These are phyloP conservation scores for Aspergillus ochraceus DNA, from an alignment of 2,329 filamentous ascomycete genomes.

Conservation along the genomic window DNA sequence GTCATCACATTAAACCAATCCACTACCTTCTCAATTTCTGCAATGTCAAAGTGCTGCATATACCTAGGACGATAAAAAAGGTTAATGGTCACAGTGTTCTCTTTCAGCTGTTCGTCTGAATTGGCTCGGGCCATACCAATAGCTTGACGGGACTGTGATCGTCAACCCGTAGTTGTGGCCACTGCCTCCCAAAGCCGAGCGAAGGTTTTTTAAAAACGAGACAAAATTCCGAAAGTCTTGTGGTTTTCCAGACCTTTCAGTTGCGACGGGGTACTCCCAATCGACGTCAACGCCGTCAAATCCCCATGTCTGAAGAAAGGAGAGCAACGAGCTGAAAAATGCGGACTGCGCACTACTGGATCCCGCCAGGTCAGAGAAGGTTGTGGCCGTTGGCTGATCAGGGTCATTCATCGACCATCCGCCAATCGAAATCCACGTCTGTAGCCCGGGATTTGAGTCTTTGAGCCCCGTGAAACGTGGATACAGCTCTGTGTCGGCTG, in stretches of 20 bases:
- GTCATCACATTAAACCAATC: no score
- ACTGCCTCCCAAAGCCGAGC: no score
- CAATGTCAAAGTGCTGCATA: no score
- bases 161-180: no score
- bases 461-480: not conserved
- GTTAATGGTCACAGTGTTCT: no score
- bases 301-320: constrained; percentile 5
- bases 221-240: constrained; percentile 3
- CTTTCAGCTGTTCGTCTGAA: no score
- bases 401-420: constrained; percentile 8
- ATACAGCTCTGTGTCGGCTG: no score
- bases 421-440: not conserved
- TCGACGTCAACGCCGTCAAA: constrained; percentile 22
- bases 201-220: not conserved
- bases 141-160: no score
- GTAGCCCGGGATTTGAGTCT: not conserved
- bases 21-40: no score
- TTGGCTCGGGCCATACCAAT: no score
- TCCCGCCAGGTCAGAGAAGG: constrained; percentile 12
- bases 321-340: constrained; percentile 6
- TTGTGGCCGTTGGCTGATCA: not conserved
- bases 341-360: not conserved
- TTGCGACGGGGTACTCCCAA: constrained; percentile 15
- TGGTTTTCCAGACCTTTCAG: not conserved
- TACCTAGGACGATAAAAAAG: no score